Conservation (phyloP, 2,329 filamentous ascomycete species). For the Cordyceps tenuipes region DNA sequence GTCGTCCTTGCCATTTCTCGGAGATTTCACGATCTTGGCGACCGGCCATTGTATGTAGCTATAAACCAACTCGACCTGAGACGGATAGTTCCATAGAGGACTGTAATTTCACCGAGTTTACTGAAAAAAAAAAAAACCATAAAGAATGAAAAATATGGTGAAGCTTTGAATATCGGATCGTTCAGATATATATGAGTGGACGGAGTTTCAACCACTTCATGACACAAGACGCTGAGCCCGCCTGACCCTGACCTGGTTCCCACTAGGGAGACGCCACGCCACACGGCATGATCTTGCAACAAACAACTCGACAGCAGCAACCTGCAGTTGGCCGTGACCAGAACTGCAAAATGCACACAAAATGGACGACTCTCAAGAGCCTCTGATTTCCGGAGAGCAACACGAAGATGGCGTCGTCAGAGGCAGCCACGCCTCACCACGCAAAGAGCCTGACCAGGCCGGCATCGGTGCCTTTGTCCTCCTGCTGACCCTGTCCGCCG, state of each 20-base stretch:
- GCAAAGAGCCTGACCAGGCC: constrained; percentile 20
- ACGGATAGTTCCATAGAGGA: no score
- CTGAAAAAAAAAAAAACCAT: no score
- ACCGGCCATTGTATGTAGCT: no score
- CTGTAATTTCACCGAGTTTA: no score
- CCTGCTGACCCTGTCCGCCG: constrained; percentile 54
- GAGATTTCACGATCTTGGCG: no score
- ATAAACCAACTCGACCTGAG: no score
- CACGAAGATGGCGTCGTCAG: constrained; percentile 23
- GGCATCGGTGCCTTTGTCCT: constrained; percentile 48
- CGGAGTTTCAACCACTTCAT: background rate
- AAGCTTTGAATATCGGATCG: no score
- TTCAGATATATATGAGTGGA: background rate
- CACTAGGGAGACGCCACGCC: background rate
- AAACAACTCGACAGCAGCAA: background rate
- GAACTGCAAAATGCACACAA: background rate
- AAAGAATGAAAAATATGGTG: no score
- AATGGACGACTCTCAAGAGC: constrained; percentile 31
- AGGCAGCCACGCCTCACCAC: constrained; percentile 21
- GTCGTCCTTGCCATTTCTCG: no score
- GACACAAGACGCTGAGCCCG: background rate
- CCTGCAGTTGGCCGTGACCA: background rate
- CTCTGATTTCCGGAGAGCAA: constrained; percentile 27
- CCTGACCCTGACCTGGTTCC: background rate
- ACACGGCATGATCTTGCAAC: background rate